Evolutionary conservation across 306 rosid species (phyloP).

Genomic region (Cucurbita argyrosperma): DNA sequence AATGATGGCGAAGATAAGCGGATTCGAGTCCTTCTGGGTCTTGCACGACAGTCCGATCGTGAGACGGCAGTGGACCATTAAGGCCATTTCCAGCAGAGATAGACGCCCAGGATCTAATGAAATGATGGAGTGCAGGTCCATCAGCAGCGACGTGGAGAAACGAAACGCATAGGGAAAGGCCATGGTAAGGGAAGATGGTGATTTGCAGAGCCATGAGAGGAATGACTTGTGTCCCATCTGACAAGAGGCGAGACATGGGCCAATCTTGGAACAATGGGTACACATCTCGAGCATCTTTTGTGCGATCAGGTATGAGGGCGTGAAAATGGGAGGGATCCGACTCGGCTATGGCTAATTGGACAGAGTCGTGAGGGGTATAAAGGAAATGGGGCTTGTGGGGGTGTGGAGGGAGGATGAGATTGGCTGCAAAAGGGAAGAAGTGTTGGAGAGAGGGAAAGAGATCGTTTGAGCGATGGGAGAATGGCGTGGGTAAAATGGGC

Average conservation of each 20-base stretch:
- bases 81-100: neutral
- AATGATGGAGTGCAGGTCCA: conserved; percentile 14
- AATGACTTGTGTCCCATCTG: neutral
- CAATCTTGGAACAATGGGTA: conserved; percentile 9
- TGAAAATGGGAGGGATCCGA: conserved; percentile 2
- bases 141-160: conserved; percentile 17
- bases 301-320: neutral
- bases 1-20: neutral
- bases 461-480: conserved; percentile 17
- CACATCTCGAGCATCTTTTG: neutral
- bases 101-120: conserved; percentile 24
- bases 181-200: conserved; percentile 12
- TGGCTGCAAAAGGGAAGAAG: conserved; percentile 15
- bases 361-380: conserved; percentile 1
- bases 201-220: conserved; percentile 15
- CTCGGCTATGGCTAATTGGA: conserved; percentile 9
- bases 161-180: neutral
- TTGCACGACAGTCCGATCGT: neutral
- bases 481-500: neutral
- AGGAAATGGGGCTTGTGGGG: conserved; percentile 16
- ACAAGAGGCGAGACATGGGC: neutral
- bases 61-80: neutral
- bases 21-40: neutral
- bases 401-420: conserved; percentile 17
- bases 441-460: conserved; percentile 22